phyloP scores from a whole-genome alignment of 1,284 basidiomycete genomes.

The Agroathelia rolfsii region DNA sequence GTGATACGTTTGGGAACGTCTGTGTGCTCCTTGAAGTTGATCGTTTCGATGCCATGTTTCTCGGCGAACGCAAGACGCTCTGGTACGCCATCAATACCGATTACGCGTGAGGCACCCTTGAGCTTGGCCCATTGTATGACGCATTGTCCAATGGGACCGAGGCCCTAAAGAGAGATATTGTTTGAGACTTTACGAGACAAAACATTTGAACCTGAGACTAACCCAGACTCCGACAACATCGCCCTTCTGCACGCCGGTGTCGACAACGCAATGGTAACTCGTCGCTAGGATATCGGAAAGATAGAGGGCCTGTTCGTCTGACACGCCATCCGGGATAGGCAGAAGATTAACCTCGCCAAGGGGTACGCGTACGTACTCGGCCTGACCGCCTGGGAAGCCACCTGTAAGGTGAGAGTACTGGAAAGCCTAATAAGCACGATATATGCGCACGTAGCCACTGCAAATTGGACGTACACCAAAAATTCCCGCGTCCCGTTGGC shows the following conservation, averaged over 20 bases:
- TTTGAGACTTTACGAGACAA: background rate
- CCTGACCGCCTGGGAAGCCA: conserved; percentile 47
- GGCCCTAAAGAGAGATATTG: conserved; percentile 17
- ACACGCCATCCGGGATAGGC: conserved; percentile 40
- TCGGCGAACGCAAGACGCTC: conserved; percentile 40
- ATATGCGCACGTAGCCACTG: too few relatives aligned
- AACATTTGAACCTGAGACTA: conserved; percentile 4
- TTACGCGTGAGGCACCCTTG: conserved; percentile 48
- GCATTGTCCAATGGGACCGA: conserved; percentile 39
- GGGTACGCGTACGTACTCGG: conserved; percentile 39
- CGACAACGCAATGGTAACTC: conserved; percentile 44
- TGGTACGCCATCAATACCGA: conserved; percentile 45
- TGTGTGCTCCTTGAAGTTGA: conserved; percentile 40
- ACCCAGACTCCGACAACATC: conserved; percentile 43
- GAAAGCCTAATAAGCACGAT: too few relatives aligned
- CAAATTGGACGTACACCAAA: too few relatives aligned
- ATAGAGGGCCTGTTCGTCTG: conserved; percentile 39
- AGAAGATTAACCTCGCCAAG: conserved; percentile 50
- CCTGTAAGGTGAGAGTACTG: conserved; percentile 43
- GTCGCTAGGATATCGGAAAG: conserved; percentile 49
- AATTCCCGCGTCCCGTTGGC: conserved; percentile 44
- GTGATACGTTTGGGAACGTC: conserved; percentile 37
- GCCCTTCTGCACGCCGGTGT: conserved; percentile 43
- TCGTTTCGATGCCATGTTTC: conserved; percentile 33
- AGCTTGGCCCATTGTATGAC: conserved; percentile 39